phyloP scores from a whole-genome alignment of 306 rosid species.

The Citrullus mucosospermus region DNA sequence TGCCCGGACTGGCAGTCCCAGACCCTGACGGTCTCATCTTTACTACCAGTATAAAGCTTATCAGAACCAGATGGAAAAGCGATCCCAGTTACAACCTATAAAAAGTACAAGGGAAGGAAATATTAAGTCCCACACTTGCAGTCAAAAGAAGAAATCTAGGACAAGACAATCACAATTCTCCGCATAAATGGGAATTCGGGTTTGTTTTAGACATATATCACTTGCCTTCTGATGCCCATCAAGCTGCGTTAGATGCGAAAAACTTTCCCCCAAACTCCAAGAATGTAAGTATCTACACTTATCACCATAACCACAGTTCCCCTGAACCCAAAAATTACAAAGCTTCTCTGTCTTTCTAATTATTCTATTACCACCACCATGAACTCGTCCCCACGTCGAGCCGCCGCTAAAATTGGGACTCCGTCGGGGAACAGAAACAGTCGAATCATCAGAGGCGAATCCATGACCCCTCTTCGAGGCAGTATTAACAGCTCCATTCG shows the following conservation, averaged over 20 bases:
- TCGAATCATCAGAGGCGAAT: slow-evolving; percentile 30
- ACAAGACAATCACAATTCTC: neutral
- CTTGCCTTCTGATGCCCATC: slow-evolving; percentile 82
- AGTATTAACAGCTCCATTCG: slow-evolving; percentile 28
- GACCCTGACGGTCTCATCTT: slow-evolving; percentile 69
- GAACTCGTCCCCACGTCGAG: slow-evolving; percentile 49
- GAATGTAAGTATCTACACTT: slow-evolving; percentile 67
- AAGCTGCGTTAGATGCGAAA: slow-evolving; percentile 61
- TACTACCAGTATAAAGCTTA: slow-evolving; percentile 88
- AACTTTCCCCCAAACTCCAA: slow-evolving; percentile 83
- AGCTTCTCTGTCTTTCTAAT: slow-evolving; percentile 57
- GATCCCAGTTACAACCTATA: slow-evolving; percentile 72
- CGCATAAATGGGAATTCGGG: neutral
- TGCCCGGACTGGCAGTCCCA: slow-evolving; percentile 97
- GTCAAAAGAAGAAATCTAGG: neutral
- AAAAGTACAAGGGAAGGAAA: slow-evolving; percentile 1
- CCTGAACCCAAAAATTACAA: slow-evolving; percentile 70
- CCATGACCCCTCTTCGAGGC: slow-evolving; percentile 51
- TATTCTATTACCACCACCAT: slow-evolving; percentile 25
- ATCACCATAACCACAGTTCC: slow-evolving; percentile 65
- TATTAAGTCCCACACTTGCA: neutral
- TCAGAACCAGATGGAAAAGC: slow-evolving; percentile 84
- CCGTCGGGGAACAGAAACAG: slow-evolving; percentile 38
- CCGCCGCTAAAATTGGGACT: slow-evolving; percentile 32
- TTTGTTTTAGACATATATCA: neutral